These are phyloP conservation scores for Cyclaneusma minus DNA, from an alignment of 2,329 filamentous ascomycete genomes.

Conservation along the genomic window DNA sequence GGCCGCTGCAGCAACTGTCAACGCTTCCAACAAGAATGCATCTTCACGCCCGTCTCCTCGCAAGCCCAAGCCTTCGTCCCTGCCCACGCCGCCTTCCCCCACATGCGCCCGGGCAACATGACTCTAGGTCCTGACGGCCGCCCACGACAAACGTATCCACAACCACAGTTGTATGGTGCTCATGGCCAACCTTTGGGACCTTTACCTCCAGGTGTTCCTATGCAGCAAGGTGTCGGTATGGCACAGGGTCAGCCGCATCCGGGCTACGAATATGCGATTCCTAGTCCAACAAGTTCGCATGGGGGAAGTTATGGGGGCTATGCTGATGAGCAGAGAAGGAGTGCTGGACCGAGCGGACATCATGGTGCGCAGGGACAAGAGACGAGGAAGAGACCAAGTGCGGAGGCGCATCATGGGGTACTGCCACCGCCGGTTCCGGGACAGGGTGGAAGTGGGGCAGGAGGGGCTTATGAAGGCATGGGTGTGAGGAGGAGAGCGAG, in stretches of 20 bases:
- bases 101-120: conserved; percentile 30
- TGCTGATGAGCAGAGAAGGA: no score
- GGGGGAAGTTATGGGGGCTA: no score
- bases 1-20: conserved; percentile 60
- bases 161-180: conserved; percentile 21
- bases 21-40: conserved; percentile 61
- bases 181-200: conserved; percentile 22
- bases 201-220: conserved; percentile 9
- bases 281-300: conserved; percentile 18
- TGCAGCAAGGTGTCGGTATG: conserved; percentile 7
- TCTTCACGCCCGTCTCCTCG: conserved; percentile 62
- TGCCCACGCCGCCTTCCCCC: conserved; percentile 49
- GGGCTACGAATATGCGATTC: conserved; percentile 17
- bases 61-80: conserved; percentile 63
- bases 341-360: conserved; percentile 8
- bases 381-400: conserved; percentile 16
- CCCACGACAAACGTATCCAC: conserved; percentile 15
- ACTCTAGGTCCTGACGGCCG: conserved; percentile 18
- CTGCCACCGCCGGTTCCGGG: conserved; percentile 21
- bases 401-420: conserved; percentile 19
- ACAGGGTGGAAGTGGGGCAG: conserved; percentile 12
- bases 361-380: conserved; percentile 6
- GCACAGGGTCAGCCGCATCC: conserved; percentile 8
- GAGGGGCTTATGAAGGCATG: conserved; percentile 11
- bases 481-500: no score